Evolutionary conservation across 139 green algal genomes (phyloP).

Genomic region (Chlamydomonas asymmetrica): DNA sequence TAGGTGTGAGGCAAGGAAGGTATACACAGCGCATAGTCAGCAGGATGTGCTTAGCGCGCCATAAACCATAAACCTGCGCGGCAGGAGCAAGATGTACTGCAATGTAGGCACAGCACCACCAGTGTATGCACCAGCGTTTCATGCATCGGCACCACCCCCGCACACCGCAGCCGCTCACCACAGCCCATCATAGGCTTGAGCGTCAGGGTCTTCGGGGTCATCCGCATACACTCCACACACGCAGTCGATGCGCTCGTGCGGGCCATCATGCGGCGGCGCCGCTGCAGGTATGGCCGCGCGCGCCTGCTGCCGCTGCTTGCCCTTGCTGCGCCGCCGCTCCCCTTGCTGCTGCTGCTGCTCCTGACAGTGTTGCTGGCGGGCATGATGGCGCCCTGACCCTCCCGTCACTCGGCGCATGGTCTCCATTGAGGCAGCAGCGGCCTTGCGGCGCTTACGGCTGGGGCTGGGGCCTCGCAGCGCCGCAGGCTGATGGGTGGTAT

Average conservation of each 20-base stretch:
- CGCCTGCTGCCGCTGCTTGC: background rate
- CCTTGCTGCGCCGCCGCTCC: too few species aligned
- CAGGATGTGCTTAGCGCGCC: too few species aligned
- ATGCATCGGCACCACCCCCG: too few species aligned
- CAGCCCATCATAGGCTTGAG: background rate
- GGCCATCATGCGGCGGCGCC: background rate
- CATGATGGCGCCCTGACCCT: background rate
- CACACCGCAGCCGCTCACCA: background rate
- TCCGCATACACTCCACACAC: constrained; percentile 27
- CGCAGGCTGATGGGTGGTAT: too few species aligned
- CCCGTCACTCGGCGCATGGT: background rate
- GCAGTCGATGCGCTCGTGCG: constrained; percentile 48
- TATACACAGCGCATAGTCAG: too few species aligned
- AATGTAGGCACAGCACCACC: constrained; percentile 19
- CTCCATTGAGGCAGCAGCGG: too few species aligned
- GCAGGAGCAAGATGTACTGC: too few species aligned
- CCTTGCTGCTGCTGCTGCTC: background rate
- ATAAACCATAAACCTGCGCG: too few species aligned
- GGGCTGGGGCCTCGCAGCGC: too few species aligned
- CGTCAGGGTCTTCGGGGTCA: constrained; percentile 8
- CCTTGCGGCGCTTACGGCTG: too few species aligned
- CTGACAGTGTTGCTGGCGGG: background rate
- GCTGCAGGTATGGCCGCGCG: constrained; percentile 12
- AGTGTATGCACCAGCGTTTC: constrained; percentile 8
- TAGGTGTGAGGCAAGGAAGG: too few species aligned